Base-by-base conservation (phyloP, 2,329 filamentous ascomycete species). In the Alternaria alternata region DNA sequence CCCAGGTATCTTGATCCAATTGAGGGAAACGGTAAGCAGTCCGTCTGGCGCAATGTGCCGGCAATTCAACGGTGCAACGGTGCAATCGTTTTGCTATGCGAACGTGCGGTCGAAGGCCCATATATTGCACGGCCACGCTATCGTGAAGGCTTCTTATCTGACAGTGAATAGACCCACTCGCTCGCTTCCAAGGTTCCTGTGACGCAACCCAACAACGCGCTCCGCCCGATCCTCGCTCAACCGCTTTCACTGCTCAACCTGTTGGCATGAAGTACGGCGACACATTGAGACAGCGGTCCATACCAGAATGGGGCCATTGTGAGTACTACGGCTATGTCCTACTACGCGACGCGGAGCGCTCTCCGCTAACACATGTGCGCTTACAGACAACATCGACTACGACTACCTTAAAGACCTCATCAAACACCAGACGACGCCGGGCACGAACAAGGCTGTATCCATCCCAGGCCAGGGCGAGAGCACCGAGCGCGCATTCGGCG, bases 341-440 rank as follows among this genome's bases (percentile, higher is more conserved):
- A 46, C 30, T 14, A 34, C 46, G 46, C 26, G 20, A 18, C 47
- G 18, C 32, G 14, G 43, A 36, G 28, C 22, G n/a, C 44, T 14
- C 26, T 44, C 46, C 28, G 53, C 70, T 74, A 51, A 72, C 62
- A 53, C 16, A 32, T 22, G 36, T 43, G 53, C 52, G 53, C 53
- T 12, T 51, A 20, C 76, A 92, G 90, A 94, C 77, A 95, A 96
- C 79, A 88, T 96, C 79, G 92, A 95, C 78, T 96, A 96, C 83
- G 92, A 94, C 77, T 91, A 91, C 49, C 86, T 96, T 65, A 96
- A 96, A 79, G 86, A 91, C 76, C 85, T 92, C 72, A 94, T 96
- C 82, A 95, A 94, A 78, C 86, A 86, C 61, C 87, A 93, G 74
- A 96, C 92, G 2, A 90, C 89, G 12, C 86, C 85, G 44, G 87